Base-by-base conservation (phyloP, 202 grass and related monocot species). In the Zoysia matrella region DNA sequence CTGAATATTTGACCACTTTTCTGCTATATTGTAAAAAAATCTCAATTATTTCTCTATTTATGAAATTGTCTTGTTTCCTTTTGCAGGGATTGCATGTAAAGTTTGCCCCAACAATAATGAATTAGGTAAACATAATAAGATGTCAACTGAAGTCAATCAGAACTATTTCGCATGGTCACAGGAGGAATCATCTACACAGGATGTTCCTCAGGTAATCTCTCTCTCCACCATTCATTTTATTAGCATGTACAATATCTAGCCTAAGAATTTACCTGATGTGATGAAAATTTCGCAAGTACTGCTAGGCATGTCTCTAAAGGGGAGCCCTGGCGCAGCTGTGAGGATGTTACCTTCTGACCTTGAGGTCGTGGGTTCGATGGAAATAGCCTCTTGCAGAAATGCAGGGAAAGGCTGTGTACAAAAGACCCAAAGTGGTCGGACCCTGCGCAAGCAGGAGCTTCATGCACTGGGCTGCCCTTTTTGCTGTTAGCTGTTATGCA, bases 81-180 rank as follows among this genome's bases (percentile, higher is more conserved):
- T 78, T 83, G 44, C 88, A 90, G 88, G 75, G 30, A 65, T 51
- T 75, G 44, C 61, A 43, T 58, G 41, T 69, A 45, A 69, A 65
- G n/a, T 67, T 52, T 54, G 39, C 67, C 67, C 2, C 50, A 72
- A 46, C 45, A 14, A n/a, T 63, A 82, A 82, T 86, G 83, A 83
- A 83, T 58, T 83, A 86, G 49, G 9, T 71, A 49, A 11, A 13
- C 48, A 71, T 63, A 47, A 89, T 72, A 88, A 82, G 53, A 98
- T 95, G 96, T 84, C 88, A 52, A 93, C 96, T 52, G 92, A 98
- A 68, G 85, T 93, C 54, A 92, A 93, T 91, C 87, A 95, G 79
- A 87, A 86, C 68, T 98, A 87, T 82, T 91, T 95, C 87, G 77
- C 83, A 72, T 95, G 96, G 91, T 78, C 87, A 60, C 92, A 89